Conservation (phyloP, 2,329 filamentous ascomycete species). For the Ilyonectria robusta region DNA sequence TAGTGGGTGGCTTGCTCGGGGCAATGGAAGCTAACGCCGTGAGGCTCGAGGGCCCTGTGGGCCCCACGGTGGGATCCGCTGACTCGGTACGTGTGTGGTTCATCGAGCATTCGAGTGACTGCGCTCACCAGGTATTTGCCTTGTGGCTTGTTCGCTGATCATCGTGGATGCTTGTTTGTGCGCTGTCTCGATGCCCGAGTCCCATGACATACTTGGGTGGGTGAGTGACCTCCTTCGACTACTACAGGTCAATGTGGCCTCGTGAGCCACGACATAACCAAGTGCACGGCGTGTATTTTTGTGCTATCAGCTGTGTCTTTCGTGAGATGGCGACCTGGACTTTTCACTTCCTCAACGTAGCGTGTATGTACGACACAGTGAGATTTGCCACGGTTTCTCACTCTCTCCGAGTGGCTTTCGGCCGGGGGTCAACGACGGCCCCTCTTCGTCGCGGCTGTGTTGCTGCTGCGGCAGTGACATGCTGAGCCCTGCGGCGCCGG, state of each 20-base stretch:
- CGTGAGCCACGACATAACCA: neutral
- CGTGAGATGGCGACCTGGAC: neutral
- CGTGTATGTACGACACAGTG: too few relatives aligned
- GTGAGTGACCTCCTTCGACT: neutral
- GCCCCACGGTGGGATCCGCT: slow-evolving; percentile 25
- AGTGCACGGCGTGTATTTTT: neutral
- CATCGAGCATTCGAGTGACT: neutral
- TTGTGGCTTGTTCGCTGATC: neutral
- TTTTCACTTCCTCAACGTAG: too few relatives aligned
- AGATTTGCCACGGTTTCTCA: neutral
- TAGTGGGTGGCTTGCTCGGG: slow-evolving; percentile 33
- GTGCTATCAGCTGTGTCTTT: slow-evolving; percentile 1
- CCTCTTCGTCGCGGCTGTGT: neutral
- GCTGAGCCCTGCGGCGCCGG: neutral
- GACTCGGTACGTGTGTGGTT: slow-evolving; percentile 6
- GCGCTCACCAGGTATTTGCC: neutral
- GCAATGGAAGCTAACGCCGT: slow-evolving; percentile 44
- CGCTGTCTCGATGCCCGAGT: neutral
- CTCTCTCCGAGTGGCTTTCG: slow-evolving; percentile 1
- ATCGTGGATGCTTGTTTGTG: neutral
- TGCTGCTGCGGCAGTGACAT: neutral
- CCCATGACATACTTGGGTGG: neutral
- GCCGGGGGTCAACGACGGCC: neutral
- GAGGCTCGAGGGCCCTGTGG: slow-evolving; percentile 26
- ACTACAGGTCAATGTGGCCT: neutral